These are phyloP conservation scores for Yarrowia porcina DNA, from an alignment of 805 yeast species.

Conservation along the genomic window DNA sequence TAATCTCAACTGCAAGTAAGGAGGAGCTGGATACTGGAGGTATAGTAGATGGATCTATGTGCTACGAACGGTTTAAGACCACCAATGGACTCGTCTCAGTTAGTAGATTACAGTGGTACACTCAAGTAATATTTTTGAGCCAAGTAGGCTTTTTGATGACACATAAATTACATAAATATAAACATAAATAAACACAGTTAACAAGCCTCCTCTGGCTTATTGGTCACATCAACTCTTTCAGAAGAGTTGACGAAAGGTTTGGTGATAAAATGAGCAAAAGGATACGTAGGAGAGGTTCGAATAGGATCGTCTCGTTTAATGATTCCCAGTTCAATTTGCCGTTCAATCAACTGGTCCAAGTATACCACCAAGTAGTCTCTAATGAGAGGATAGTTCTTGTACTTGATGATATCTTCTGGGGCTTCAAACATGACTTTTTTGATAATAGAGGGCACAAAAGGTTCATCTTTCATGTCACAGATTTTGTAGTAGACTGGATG, in stretches of 20 bases:
- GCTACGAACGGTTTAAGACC: too few relatives aligned
- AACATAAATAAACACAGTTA: too few relatives aligned
- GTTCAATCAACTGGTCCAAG: constrained; percentile 53
- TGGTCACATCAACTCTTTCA: neutral
- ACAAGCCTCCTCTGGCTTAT: neutral
- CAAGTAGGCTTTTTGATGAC: too few relatives aligned
- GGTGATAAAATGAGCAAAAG: constrained; percentile 2
- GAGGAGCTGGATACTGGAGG: too few relatives aligned
- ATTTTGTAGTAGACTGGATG: constrained; percentile 71
- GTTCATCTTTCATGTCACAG: constrained; percentile 78
- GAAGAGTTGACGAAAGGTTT: constrained; percentile 1
- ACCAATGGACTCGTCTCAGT: too few relatives aligned
- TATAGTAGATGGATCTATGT: too few relatives aligned
- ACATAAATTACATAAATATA: constrained; percentile 1
- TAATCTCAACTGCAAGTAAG: too few relatives aligned
- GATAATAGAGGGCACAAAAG: constrained; percentile 61
- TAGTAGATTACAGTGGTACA: too few relatives aligned
- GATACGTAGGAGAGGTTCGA: neutral
- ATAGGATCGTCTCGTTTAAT: constrained; percentile 12
- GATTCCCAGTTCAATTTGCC: constrained; percentile 47
- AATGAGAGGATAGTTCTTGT: constrained; percentile 57
- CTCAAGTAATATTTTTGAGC: too few relatives aligned
- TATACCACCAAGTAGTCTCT: constrained; percentile 60
- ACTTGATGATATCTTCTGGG: constrained; percentile 61
- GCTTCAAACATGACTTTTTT: constrained; percentile 63